phyloP scores from a whole-genome alignment of 768 basidiomycete genomes.

The Mycena belliarum region DNA sequence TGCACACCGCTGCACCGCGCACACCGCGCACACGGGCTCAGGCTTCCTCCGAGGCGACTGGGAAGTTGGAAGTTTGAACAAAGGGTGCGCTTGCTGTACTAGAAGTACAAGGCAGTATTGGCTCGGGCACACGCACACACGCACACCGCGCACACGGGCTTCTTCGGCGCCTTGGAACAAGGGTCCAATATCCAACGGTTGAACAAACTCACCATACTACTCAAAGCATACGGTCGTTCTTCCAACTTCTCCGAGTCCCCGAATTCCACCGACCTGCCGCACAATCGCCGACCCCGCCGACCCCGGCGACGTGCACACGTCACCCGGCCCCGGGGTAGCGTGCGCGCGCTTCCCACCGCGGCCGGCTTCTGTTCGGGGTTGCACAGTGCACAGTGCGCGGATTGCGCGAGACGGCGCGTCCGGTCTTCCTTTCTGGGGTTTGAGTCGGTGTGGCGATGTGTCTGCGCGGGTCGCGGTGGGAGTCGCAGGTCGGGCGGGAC shows the following conservation, averaged over 20 bases:
- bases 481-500: not conserved
- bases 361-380: not conserved
- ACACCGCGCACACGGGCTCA: too few species aligned
- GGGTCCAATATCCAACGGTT: too few species aligned
- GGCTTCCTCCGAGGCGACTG: too few species aligned
- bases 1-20: too few species aligned
- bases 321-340: not conserved
- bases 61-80: too few species aligned
- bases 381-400: too few species aligned
- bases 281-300: not conserved
- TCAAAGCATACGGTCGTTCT: not conserved
- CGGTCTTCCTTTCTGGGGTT: not conserved
- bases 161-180: not conserved
- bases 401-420: not conserved
- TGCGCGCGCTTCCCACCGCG: not conserved
- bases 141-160: not conserved
- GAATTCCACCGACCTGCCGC: constrained; percentile 7
- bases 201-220: not conserved
- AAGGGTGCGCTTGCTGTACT: too few species aligned
- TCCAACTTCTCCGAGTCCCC: not conserved
- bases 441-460: not conserved
- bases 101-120: too few species aligned
- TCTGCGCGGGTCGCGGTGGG: not conserved
- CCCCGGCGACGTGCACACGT: constrained; percentile 3
- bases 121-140: not conserved